Percentiles rank a stretch among this genome's conserved stretches.
These are phyloP conservation scores for Boletus smithii DNA, from an alignment of 1,284 basidiomycete species.

Conservation along the genomic window DNA sequence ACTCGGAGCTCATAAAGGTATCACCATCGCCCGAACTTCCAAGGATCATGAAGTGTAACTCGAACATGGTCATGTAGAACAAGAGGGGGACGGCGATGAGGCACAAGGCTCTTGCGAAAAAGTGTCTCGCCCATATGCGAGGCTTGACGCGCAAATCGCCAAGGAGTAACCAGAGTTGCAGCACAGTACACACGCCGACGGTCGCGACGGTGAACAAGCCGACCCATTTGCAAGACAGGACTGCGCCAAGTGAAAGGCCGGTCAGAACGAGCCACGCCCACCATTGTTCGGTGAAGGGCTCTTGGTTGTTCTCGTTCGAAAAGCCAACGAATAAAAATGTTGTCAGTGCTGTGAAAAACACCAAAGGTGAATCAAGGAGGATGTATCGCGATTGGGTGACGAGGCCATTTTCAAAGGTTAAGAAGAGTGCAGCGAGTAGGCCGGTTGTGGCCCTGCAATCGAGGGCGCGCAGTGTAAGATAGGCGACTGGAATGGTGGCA, in stretches of 20 bases:
- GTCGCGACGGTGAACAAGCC: slow-evolving; percentile 99
- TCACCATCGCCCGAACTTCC: slow-evolving; percentile 93
- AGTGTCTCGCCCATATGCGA: slow-evolving; percentile 76
- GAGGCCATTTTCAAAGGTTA: slow-evolving; percentile 96
- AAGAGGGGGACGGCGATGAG: slow-evolving; percentile 80
- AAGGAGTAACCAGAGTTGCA: slow-evolving; percentile 88
- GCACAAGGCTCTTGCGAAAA: slow-evolving; percentile 84
- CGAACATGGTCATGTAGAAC: slow-evolving; percentile 96
- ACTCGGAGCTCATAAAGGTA: slow-evolving; percentile 98
- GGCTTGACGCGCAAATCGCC: slow-evolving; percentile 85
- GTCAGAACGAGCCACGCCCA: slow-evolving; percentile 92
- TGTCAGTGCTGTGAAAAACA: slow-evolving; percentile 96
- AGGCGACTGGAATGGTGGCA: slow-evolving; percentile 85
- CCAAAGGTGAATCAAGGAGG: slow-evolving; percentile 93
- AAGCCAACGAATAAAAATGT: slow-evolving; percentile 88
- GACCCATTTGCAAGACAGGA: slow-evolving; percentile 96
- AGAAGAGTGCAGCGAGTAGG: slow-evolving; percentile 83
- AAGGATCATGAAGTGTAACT: slow-evolving; percentile 90
- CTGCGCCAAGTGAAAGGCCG: slow-evolving; percentile 87
- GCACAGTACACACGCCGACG: slow-evolving; percentile 80
- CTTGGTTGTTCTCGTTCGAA: slow-evolving; percentile 82
- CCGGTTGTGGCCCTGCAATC: slow-evolving; percentile 89
- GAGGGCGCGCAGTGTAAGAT: slow-evolving; percentile 90
- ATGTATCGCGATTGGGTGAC: slow-evolving; percentile 96
- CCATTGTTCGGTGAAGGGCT: slow-evolving; percentile 83